A percentile compares a stretch with the other conserved stretches of the same genome.
Evolutionary conservation across 257 asterid species (phyloP).

Genomic region (Henckelia pumila): DNA sequence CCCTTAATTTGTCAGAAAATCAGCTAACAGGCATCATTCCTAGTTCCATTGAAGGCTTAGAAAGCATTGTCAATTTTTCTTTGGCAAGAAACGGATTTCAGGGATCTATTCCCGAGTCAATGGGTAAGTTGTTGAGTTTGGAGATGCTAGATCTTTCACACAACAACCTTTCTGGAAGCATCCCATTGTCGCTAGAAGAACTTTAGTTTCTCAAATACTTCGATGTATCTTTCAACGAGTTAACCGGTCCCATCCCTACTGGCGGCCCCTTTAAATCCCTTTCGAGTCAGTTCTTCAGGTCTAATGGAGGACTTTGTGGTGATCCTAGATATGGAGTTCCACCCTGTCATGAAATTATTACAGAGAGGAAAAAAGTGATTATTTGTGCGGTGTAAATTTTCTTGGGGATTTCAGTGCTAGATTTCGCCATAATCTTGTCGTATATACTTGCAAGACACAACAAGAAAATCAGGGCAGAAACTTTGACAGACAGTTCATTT

Average conservation of each 20-base stretch:
- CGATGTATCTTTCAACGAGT: constrained; percentile 31
- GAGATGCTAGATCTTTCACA: constrained; percentile 28
- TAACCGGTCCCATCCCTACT: constrained; percentile 35
- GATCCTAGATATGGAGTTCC: too few species aligned
- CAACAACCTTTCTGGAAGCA: constrained; percentile 29
- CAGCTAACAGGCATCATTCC: constrained; percentile 25
- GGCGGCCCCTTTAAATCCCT: too few species aligned
- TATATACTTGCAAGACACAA: neutral
- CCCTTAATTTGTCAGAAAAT: constrained; percentile 28
- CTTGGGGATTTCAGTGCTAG: neutral
- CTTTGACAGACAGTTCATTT: neutral
- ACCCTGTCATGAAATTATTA: constrained; percentile 25
- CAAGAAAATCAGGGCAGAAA: neutral
- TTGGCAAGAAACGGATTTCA: constrained; percentile 26
- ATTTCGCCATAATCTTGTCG: neutral
- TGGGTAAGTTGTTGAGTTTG: constrained; percentile 23
- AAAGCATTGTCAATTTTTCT: too few species aligned
- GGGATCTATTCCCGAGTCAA: constrained; percentile 27
- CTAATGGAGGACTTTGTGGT: too few species aligned
- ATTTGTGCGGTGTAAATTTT: neutral
- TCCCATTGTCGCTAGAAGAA: constrained; percentile 31
- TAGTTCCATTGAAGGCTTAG: too few species aligned
- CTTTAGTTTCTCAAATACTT: constrained; percentile 26
- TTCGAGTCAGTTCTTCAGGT: too few species aligned
- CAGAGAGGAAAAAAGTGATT: constrained; percentile 2